Evolutionary conservation across 106 monocot species (phyloP).

Genomic region (Dendrobium officinale): DNA sequence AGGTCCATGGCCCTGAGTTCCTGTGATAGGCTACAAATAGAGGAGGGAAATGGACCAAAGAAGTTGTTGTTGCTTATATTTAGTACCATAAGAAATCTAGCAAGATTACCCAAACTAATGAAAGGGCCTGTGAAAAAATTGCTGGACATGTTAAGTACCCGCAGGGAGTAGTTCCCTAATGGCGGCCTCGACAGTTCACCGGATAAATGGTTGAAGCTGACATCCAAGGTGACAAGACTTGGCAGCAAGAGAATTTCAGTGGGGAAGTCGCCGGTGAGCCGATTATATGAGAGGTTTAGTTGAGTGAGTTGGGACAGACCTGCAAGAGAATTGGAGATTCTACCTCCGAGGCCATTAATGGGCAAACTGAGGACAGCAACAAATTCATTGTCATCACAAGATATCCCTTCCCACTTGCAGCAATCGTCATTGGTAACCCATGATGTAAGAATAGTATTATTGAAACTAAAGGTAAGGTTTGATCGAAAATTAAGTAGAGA

Average conservation of each 20-base stretch:
- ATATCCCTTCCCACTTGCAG: conserved; percentile 6
- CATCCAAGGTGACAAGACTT: conserved; percentile 4
- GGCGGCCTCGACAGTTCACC: neutral
- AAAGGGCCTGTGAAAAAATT: conserved; percentile 1
- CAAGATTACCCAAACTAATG: neutral
- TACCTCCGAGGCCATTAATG: neutral
- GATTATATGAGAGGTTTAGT: neutral
- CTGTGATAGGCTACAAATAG: conserved; percentile 3
- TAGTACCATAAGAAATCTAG: neutral
- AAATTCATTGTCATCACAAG: neutral
- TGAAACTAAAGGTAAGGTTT: conserved; percentile 4
- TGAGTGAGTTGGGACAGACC: neutral
- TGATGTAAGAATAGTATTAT: neutral
- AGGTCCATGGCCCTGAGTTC: neutral
- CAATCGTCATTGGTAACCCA: conserved; percentile 5
- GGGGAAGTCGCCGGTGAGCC: neutral
- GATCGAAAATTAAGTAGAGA: neutral
- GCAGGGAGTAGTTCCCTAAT: neutral
- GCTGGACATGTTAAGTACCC: conserved; percentile 10
- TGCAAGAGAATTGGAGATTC: neutral
- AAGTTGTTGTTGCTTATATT: conserved; percentile 13
- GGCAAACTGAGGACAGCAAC: neutral
- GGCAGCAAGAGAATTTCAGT: neutral
- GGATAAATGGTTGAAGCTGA: conserved; percentile 7
- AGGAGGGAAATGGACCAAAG: conserved; percentile 5